A percentile compares a stretch with the other conserved stretches of the same genome.
phyloP scores from a whole-genome alignment of 352 stramenopile genomes.

The Phytophthora melonis region DNA sequence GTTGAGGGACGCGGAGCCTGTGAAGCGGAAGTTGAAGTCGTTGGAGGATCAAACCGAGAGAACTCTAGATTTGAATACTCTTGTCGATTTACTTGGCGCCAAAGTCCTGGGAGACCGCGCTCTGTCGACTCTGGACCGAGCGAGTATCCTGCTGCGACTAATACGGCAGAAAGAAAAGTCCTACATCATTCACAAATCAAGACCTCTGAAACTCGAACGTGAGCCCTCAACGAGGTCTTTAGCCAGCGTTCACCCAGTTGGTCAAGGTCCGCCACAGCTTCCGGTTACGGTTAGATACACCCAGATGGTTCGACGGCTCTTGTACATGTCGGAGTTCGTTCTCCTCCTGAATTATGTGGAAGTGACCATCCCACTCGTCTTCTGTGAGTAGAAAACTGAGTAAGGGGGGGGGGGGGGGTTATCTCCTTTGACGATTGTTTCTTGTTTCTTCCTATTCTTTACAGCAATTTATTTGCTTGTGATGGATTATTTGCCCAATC shows the following conservation, averaged over 20 bases:
- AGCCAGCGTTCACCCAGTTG: not conserved
- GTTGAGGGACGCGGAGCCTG: conserved; percentile 6
- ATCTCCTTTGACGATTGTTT: too few relatives aligned
- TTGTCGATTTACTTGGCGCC: not conserved
- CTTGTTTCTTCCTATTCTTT: not conserved
- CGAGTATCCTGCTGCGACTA: conserved; percentile 3
- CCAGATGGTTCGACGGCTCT: conserved; percentile 7
- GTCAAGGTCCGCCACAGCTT: not conserved
- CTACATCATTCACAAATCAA: too few relatives aligned
- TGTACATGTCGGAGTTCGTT: conserved; percentile 42
- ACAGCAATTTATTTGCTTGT: conserved; percentile 38
- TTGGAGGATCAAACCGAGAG: not conserved
- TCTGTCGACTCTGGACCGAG: not conserved
- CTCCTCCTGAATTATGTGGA: conserved; percentile 46
- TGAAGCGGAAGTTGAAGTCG: too few relatives aligned
- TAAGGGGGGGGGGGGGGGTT: too few relatives aligned
- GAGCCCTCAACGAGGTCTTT: too few relatives aligned
- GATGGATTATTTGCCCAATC: conserved; percentile 44
- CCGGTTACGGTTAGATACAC: conserved; percentile 17
- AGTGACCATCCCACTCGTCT: conserved; percentile 39
- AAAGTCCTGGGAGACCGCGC: too few relatives aligned
- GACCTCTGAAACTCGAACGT: too few relatives aligned
- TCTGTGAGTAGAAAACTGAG: conserved; percentile 24
- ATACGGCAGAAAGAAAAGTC: not conserved
- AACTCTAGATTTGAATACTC: not conserved